Evolutionary conservation across 768 basidiomycete genomes (phyloP).

Genomic region (Xerocomellus amylosporus): DNA sequence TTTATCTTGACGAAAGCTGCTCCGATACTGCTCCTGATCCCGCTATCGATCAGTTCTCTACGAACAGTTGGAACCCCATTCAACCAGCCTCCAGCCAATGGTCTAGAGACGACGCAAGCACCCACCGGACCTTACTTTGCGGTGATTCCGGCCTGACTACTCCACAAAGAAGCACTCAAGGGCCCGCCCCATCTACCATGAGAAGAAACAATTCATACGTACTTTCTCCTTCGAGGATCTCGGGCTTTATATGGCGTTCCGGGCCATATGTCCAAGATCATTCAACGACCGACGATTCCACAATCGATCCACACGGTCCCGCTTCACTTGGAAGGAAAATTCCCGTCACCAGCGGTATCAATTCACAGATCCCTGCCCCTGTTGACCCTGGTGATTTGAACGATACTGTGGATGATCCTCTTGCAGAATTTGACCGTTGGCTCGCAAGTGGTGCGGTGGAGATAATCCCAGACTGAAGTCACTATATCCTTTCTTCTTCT

Average conservation of each 20-base stretch:
- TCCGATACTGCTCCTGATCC: conserved; percentile 28
- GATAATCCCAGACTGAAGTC: conserved; percentile 36
- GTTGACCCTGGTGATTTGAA: neutral
- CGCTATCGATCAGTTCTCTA: neutral
- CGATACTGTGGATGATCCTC: conserved; percentile 41
- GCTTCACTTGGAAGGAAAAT: neutral
- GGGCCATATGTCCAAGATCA: neutral
- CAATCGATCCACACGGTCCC: neutral
- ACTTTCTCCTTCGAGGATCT: conserved; percentile 28
- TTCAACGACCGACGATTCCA: neutral
- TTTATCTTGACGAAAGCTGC: conserved; percentile 28
- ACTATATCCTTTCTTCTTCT: neutral
- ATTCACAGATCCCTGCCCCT: neutral
- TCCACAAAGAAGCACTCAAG: neutral
- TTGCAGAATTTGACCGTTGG: conserved; percentile 70
- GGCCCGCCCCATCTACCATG: neutral
- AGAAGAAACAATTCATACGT: conserved; percentile 6
- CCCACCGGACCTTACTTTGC: neutral
- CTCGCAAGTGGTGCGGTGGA: conserved; percentile 62
- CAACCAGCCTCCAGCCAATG: conserved; percentile 7
- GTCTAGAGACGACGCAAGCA: conserved; percentile 9
- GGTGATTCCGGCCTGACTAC: neutral
- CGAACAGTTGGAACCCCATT: neutral
- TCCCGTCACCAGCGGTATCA: neutral
- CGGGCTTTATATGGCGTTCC: conserved; percentile 18